Evolutionary conservation across 352 stramenopile species (phyloP).

Genomic region (Pelagophyceae sp.): DNA sequence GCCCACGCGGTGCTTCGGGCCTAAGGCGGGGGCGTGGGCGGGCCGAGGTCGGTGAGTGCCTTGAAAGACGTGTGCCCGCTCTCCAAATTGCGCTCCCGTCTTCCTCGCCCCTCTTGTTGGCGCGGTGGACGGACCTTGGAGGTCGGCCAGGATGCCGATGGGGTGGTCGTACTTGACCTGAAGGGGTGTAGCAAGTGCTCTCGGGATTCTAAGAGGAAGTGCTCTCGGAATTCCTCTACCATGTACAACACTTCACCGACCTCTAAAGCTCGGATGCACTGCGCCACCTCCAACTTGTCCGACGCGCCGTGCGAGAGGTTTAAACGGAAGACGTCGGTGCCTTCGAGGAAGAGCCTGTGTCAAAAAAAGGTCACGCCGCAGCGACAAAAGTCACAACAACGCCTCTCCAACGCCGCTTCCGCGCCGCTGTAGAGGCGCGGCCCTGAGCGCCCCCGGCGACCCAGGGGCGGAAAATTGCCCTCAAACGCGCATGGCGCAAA

Average conservation of each 20-base stretch:
- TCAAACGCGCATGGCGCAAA: no score
- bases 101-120: neutral
- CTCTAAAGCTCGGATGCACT: slow-evolving; percentile 9
- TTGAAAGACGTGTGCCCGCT: no score
- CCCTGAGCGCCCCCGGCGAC: no score
- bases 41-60: no score
- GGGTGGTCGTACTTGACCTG: slow-evolving; percentile 42
- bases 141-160: slow-evolving; percentile 41
- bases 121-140: slow-evolving; percentile 30
- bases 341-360: slow-evolving; percentile 38
- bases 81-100: neutral
- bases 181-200: no score
- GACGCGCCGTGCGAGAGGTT: slow-evolving; percentile 38
- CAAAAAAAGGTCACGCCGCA: no score
- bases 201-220: neutral
- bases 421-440: no score
- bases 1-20: slow-evolving; percentile 41
- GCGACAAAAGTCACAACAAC: no score
- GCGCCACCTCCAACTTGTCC: slow-evolving; percentile 33
- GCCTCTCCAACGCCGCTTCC: no score
- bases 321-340: slow-evolving; percentile 40
- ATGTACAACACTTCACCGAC: slow-evolving; percentile 12
- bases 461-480: no score
- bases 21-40: no score
- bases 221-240: neutral